phyloP scores from a whole-genome alignment of 1,284 basidiomycete species.

The Tilletia setariae region DNA sequence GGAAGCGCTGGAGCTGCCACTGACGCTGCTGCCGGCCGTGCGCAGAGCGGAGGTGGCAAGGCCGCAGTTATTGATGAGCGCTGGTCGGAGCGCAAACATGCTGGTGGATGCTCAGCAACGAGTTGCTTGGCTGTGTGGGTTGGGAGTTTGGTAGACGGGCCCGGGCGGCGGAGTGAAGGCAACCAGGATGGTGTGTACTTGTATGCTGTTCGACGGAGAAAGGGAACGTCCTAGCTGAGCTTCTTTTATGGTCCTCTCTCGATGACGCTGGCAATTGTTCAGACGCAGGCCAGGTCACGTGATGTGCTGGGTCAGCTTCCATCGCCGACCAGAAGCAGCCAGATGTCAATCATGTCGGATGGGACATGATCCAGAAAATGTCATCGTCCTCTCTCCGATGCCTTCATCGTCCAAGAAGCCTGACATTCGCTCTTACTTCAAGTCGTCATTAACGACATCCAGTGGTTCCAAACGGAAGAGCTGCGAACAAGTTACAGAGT shows the following conservation, averaged over 20 bases:
- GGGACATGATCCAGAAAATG: too few relatives aligned
- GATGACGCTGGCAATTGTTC: too few relatives aligned
- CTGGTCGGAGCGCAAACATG: constrained; percentile 11
- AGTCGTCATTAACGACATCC: background rate
- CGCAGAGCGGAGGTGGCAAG: constrained; percentile 8
- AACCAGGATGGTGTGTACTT: too few relatives aligned
- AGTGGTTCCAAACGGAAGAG: background rate
- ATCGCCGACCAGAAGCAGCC: too few relatives aligned
- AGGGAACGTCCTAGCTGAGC: too few relatives aligned
- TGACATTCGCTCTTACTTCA: constrained; percentile 12
- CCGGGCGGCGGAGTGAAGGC: too few relatives aligned
- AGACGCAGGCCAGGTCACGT: too few relatives aligned
- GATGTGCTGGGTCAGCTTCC: too few relatives aligned
- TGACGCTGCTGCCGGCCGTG: background rate
- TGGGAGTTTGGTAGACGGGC: background rate
- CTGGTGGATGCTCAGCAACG: background rate
- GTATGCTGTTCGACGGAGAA: too few relatives aligned
- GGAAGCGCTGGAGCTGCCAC: background rate
- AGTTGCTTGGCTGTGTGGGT: background rate
- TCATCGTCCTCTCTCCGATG: too few relatives aligned
- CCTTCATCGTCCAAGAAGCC: background rate
- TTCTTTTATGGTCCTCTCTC: too few relatives aligned
- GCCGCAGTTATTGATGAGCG: background rate
- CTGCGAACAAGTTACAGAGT: background rate
- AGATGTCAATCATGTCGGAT: too few relatives aligned